These are phyloP conservation scores for Globisporangium mamillatum DNA, from an alignment of 352 stramenopile species.

Conservation along the genomic window DNA sequence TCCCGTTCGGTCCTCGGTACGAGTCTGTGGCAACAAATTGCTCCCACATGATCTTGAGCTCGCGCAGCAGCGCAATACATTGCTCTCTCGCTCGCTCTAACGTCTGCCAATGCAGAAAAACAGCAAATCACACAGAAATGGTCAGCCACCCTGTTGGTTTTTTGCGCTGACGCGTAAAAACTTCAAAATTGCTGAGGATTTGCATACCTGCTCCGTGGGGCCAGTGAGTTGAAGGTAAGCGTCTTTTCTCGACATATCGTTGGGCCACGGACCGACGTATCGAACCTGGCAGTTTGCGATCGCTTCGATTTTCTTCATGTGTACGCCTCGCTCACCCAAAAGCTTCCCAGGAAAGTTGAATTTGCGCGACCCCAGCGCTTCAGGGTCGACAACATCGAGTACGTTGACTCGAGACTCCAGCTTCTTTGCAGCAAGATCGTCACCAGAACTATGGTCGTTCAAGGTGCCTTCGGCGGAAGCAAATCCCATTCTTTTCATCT, in stretches of 20 bases:
- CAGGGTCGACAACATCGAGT: constrained; percentile 28
- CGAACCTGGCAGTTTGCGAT: constrained; percentile 29
- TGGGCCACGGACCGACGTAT: constrained; percentile 20
- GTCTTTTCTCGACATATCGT: constrained; percentile 9
- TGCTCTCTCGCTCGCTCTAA: constrained; percentile 18
- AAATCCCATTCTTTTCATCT: constrained; percentile 62
- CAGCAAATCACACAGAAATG: background rate
- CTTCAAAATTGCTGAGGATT: background rate
- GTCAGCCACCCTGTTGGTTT: background rate
- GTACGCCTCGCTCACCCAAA: constrained; percentile 55
- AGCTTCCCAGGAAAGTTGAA: constrained; percentile 69
- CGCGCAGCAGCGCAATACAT: constrained; percentile 16
- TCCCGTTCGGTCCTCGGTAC: background rate
- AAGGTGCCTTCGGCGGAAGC: constrained; percentile 21
- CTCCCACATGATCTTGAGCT: constrained; percentile 23
- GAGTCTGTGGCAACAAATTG: constrained; percentile 16
- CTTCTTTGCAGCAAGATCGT: constrained; percentile 13
- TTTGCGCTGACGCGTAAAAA: background rate
- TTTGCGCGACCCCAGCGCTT: constrained; percentile 41
- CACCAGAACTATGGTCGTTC: constrained; percentile 8
- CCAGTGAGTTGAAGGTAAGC: constrained; percentile 17
- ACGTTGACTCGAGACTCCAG: constrained; percentile 27
- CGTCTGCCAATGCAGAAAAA: constrained; percentile 6
- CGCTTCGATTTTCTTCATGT: constrained; percentile 61
- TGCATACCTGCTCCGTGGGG: constrained; percentile 17